phyloP scores from a whole-genome alignment of 164 flowering plant species.

The Brasenia schreberi region DNA sequence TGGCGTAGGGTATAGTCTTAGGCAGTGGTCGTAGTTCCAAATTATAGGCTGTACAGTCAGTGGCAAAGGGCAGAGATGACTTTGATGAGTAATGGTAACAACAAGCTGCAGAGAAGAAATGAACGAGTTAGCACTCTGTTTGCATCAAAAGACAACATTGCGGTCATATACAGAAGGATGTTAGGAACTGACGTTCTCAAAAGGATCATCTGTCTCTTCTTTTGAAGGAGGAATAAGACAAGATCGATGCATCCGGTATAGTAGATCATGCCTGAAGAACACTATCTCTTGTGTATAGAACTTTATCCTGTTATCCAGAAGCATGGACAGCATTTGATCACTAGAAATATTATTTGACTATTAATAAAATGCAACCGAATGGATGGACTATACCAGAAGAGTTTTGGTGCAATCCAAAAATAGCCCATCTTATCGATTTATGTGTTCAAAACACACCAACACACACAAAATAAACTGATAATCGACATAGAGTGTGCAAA shows the following conservation, averaged over 20 bases:
- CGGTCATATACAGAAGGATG: background rate
- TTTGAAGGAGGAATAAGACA: conserved; percentile 73
- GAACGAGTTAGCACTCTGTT: background rate
- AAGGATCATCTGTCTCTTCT: conserved; percentile 86
- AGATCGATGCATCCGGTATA: conserved; percentile 86
- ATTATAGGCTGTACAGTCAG: conserved; percentile 77
- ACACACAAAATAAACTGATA: no score
- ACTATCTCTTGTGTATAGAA: conserved; percentile 90
- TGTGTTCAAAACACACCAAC: no score
- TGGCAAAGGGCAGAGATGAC: conserved; percentile 98
- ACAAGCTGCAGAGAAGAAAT: conserved; percentile 60
- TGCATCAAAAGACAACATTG: background rate
- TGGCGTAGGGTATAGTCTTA: conserved; percentile 82
- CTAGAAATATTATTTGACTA: no score
- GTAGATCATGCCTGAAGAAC: conserved; percentile 81
- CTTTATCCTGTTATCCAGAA: conserved; percentile 47
- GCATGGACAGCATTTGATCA: no score
- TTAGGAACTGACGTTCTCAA: conserved; percentile 62
- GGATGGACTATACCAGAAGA: no score
- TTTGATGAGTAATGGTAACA: conserved; percentile 83
- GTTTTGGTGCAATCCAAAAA: no score
- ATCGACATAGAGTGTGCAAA: no score
- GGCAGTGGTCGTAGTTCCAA: conserved; percentile 91
- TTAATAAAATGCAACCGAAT: no score
- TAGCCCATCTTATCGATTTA: no score